Evolutionary conservation across 441 rosid genomes (phyloP).

Genomic region (Sinapis alba): DNA sequence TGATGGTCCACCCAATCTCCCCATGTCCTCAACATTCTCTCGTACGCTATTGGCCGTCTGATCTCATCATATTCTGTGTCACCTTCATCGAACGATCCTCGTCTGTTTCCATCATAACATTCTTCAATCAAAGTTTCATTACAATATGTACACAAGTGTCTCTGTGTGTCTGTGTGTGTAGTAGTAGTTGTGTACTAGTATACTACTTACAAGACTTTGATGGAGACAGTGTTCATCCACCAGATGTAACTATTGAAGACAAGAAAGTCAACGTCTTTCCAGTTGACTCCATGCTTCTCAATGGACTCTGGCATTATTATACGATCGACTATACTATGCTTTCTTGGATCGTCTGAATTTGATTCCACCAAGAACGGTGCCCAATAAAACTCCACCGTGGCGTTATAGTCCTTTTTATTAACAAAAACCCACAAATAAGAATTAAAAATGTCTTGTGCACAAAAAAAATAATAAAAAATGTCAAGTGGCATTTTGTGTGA

Average conservation of each 20-base stretch:
- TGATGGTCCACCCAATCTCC: slow-evolving; percentile 72
- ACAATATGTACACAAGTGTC: not conserved
- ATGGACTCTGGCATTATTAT: slow-evolving; percentile 87
- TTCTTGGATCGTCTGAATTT: slow-evolving; percentile 78
- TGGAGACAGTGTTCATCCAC: slow-evolving; percentile 88
- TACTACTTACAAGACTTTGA: slow-evolving; percentile 78
- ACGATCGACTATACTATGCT: slow-evolving; percentile 76
- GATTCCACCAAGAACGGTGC: slow-evolving; percentile 90
- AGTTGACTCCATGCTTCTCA: slow-evolving; percentile 65
- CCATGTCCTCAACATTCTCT: slow-evolving; percentile 66
- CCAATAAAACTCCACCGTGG: slow-evolving; percentile 91
- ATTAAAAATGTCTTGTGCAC: no score
- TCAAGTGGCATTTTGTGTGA: not conserved
- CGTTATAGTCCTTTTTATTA: slow-evolving; percentile 65
- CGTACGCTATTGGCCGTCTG: slow-evolving; percentile 63
- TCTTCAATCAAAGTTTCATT: not conserved
- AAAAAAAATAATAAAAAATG: not conserved
- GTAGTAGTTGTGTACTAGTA: not conserved
- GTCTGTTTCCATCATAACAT: slow-evolving; percentile 41
- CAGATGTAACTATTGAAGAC: slow-evolving; percentile 86
- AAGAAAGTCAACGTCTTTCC: slow-evolving; percentile 77
- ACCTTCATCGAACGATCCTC: slow-evolving; percentile 78
- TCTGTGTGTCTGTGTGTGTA: not conserved
- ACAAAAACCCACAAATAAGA: not conserved
- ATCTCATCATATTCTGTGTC: slow-evolving; percentile 70